Evolutionary conservation across 1,139 yeast genomes (phyloP), one percentile per base, ranked within the genome.

Genomic region (Suzukiozyma palmioleophila): DNA sequence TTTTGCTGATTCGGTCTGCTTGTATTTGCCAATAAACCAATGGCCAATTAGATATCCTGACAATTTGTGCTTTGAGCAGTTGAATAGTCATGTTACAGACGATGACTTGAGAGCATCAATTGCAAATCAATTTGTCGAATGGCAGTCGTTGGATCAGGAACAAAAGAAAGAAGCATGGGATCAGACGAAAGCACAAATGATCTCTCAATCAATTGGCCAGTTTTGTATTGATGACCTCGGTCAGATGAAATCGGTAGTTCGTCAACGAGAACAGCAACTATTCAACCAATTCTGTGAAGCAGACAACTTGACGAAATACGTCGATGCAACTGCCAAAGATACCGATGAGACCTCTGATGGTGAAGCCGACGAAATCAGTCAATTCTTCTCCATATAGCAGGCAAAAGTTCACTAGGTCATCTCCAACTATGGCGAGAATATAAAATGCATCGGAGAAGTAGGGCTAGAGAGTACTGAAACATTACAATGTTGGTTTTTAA

Each of bases 21-120:
- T 50, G 40, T 46, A 50, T 36, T 26, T 52, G 26, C 57, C 56
- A 7, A 39, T 52, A n/a, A 29, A 40, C n/a, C 42, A 41, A 25
- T 51, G 54, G 54, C 53, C 56, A 2, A 38, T 38, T 24, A 38
- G 28, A 10, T 40, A 40, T 9, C 49, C 50, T 12, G 39, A 37
- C 28, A 33, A 31, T 26, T 18, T 36, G 18, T 28, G 40, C 8
- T 45, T 30, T 30, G 42, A 44, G 6, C 28, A 27, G 25, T 32
- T 43, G 2, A 33, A 40, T 6, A 27, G 36, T 26, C 24, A 38
- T 26, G 31, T 43, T 14, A 30, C 39, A 22, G 38, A 33, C 7
- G 18, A 21, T 10, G 36, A 32, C 27, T 37, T 43, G 25, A 30
- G 42, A 3, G 37, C 41, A 25, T 26, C 38, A 12, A 37, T 47